phyloP scores from a whole-genome alignment of 2,329 filamentous ascomycete species.

The Acrocalymma vagum region DNA sequence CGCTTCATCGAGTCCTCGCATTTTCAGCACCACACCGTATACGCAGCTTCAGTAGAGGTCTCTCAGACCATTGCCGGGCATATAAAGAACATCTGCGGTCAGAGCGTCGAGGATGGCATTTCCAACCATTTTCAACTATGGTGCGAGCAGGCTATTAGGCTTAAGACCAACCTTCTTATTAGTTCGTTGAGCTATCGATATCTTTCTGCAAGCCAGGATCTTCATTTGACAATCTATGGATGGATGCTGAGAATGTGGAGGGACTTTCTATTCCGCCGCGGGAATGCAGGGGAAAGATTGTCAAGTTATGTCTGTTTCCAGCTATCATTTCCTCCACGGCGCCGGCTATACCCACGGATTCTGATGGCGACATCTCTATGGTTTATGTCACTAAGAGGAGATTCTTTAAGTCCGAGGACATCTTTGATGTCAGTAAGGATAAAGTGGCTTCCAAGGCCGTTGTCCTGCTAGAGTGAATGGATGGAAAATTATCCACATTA shows the following conservation, averaged over 20 bases:
- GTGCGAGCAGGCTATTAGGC: constrained; percentile 3
- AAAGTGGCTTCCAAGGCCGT: constrained; percentile 7
- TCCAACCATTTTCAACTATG: background rate
- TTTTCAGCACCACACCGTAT: no score
- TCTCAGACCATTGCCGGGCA: no score
- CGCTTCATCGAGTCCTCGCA: no score
- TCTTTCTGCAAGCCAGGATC: constrained; percentile 11
- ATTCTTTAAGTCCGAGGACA: constrained; percentile 15
- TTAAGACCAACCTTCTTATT: constrained; percentile 18
- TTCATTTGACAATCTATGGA: constrained; percentile 13
- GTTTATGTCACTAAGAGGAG: constrained; percentile 14
- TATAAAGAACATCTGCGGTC: background rate
- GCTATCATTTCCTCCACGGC: constrained; percentile 7
- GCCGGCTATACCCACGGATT: background rate
- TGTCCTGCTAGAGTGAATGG: constrained; percentile 7
- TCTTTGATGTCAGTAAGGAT: background rate
- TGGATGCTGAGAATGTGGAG: constrained; percentile 11
- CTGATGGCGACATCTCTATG: constrained; percentile 6
- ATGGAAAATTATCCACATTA: background rate
- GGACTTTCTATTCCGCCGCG: background rate
- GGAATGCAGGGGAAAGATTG: constrained; percentile 1
- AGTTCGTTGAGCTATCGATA: constrained; percentile 18
- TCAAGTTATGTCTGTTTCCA: constrained; percentile 19
- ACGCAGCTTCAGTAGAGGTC: no score
- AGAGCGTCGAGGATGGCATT: background rate